Base-by-base conservation (phyloP, 768 basidiomycete species). In the Pleurotus salmoneostramineus region DNA sequence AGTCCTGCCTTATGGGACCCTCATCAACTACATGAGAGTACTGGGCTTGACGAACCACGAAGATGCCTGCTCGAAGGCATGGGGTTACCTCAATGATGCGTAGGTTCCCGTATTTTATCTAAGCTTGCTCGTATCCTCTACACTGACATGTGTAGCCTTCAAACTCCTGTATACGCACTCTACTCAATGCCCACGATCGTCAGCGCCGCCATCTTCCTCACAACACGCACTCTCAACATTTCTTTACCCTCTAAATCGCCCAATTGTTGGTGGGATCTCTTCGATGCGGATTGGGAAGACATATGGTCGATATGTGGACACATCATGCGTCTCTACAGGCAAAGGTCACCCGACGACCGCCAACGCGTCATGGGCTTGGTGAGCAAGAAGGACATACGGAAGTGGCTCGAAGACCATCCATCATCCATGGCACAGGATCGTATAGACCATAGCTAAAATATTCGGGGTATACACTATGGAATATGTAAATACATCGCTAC, bases 11-110 rank as follows among this genome's bases (percentile, higher is more conserved):
- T 98, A 98, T 63, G 93, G 90, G 35, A 94, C 93, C 5, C 81
- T 98, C 57, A 88, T 98, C 64, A 98, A 97, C 73, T 98, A 99
- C 71, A 77, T 97, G 68, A 81, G 91, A 59, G 83, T 98, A 17
- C 81, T 99, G 15, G 93, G 92, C n/a, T 76, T 99, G 60, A 88
- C 88, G 11, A 80, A 77, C 49, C 79, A 84, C 58, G 83, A 85
- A 58, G 80, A 79, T 55, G 89, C 85, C 7, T 90, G 91, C 59
- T 81, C 84, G 27, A 78, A 75, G 58, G 93, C 94, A 17, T 99
- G 97, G 97, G 93, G 93, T 0, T 97, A 92, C 65, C 77, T 98
- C 17, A 99, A 98, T 64, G 97, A 98, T 69, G 90, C 91, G 95
- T 96, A 67, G 68, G 92, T 83, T 83, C 48, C 7, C 8, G 17